Percentiles rank a stretch among this genome's conserved stretches.
These are phyloP conservation scores for Lasiosphaeriaceae sp. DNA, from an alignment of 495 filamentous ascomycete species.

Conservation along the genomic window DNA sequence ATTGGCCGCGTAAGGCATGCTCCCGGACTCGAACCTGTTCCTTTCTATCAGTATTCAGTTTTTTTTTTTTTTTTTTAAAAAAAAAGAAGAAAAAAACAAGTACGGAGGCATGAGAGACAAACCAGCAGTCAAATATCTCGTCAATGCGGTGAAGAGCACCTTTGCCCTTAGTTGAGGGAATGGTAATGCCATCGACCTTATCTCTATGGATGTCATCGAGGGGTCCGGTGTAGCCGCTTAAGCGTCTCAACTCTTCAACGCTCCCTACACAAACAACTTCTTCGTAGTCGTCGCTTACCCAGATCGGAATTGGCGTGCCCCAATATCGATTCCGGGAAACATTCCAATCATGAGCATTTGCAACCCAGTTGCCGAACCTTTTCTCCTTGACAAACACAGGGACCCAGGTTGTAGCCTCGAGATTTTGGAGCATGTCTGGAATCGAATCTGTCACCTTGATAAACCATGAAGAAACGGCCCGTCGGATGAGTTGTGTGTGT, in stretches of 20 bases:
- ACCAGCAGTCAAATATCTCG: conserved; percentile 92
- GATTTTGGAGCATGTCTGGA: conserved; percentile 84
- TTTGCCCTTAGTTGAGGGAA: no score
- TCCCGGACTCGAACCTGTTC: conserved; percentile 69
- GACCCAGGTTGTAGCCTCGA: conserved; percentile 91
- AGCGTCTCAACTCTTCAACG: conserved; percentile 82
- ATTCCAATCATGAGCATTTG: conserved; percentile 93
- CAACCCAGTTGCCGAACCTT: conserved; percentile 61
- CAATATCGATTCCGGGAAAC: conserved; percentile 94
- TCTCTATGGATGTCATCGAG: no score
- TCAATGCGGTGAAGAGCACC: no score
- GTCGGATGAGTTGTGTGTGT: conserved; percentile 91
- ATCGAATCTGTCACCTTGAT: conserved; percentile 81
- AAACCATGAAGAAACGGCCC: conserved; percentile 94
- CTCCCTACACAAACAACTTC: conserved; percentile 88
- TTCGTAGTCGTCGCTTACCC: conserved; percentile 83
- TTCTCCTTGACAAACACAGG: conserved; percentile 88
- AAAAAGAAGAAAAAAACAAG: no score
- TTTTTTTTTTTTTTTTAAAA: no score
- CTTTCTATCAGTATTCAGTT: no score
- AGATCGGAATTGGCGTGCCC: conserved; percentile 94
- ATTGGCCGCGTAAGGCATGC: conserved; percentile 90
- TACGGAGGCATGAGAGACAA: no score
- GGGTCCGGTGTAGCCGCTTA: no score
- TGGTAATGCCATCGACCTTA: no score